Evolutionary conservation across 345 rosid genomes (phyloP), one percentile per base, ranked within the genome.

Genomic region (Salix brachista): DNA sequence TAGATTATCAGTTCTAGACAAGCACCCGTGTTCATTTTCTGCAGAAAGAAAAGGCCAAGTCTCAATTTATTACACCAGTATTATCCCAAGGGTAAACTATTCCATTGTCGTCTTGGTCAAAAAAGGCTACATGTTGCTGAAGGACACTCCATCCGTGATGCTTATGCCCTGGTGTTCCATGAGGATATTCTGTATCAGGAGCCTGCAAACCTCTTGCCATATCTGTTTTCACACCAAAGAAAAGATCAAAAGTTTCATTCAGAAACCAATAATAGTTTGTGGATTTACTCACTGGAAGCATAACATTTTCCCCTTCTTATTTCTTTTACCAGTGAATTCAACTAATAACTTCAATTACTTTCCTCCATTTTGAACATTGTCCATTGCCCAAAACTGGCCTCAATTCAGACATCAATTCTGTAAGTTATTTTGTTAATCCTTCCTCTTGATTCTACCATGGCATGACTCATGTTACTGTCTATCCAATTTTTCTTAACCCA

Each of bases 81-180:
- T 25, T 34, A 69, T 93, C 99, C 99, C 96, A 92, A n/a, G 99
- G 98, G 61, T 96, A 96, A 71, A 96, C 69, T 73, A 96, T 93
- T 52, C 98, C 99, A 77, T 96, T 87, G 60, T 82, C 85, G 36
- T 93, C 93, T 39, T 73, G 84, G 78, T 96, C 99, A 4, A 93
- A 96, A 80, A 92, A 96, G 84, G 94, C 89, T 2, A 80, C 97
- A 81, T 94, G 97, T 77, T 92, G 95, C 80, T 94, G 97, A 83
- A 92, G 94, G 25, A 94, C 97, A 72, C 87, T 89, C 69, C 90
- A 46, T 39, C 89, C 83, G 44, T 79, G 13, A 81, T 89, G 85
- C 36, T 64, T 68, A 60, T 87, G 92, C 5, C 88, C 92, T 8
- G 84, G 82, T 64, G 95, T 91, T 80, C 97, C 97, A 25, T 78